A percentile compares a stretch with the other conserved stretches of the same genome.
Evolutionary conservation across 75 land plant genomes (phyloP).

Genomic region (Picea sitchensis): DNA sequence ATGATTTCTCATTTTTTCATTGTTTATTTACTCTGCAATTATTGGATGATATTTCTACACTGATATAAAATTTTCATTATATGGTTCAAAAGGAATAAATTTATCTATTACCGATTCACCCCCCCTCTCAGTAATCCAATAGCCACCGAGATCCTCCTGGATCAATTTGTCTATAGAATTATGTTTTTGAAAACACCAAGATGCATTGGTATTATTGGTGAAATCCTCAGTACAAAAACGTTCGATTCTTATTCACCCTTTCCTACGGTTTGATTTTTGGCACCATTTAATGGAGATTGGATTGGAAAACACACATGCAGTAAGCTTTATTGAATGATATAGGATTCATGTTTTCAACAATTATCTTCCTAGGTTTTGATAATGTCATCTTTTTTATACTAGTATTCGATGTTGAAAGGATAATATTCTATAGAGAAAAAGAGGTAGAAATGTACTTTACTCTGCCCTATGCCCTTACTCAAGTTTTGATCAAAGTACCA

Average conservation of each 20-base stretch:
- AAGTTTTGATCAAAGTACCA: slow-evolving; percentile 62
- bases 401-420: slow-evolving; percentile 29
- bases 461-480: slow-evolving; percentile 28
- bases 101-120: too few species aligned
- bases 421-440: slow-evolving; percentile 30
- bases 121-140: too few species aligned
- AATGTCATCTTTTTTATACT: slow-evolving; percentile 19
- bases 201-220: slow-evolving; percentile 57
- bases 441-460: slow-evolving; percentile 36
- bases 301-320: slow-evolving; percentile 17
- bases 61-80: too few species aligned
- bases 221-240: slow-evolving; percentile 52
- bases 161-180: slow-evolving; percentile 51
- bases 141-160: too few species aligned
- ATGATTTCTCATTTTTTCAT: too few species aligned
- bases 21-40: too few species aligned
- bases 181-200: not conserved
- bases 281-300: slow-evolving; percentile 49
- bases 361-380: slow-evolving; percentile 21
- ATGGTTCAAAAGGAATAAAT: too few species aligned
- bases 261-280: slow-evolving; percentile 46
- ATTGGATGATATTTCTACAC: too few species aligned
- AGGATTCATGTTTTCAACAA: slow-evolving; percentile 28
- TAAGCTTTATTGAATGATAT: slow-evolving; percentile 15
- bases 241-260: slow-evolving; percentile 42